Evolutionary conservation across 192 early-diverging fungal genomes (phyloP).

Genomic region (Kappamyces sp.): DNA sequence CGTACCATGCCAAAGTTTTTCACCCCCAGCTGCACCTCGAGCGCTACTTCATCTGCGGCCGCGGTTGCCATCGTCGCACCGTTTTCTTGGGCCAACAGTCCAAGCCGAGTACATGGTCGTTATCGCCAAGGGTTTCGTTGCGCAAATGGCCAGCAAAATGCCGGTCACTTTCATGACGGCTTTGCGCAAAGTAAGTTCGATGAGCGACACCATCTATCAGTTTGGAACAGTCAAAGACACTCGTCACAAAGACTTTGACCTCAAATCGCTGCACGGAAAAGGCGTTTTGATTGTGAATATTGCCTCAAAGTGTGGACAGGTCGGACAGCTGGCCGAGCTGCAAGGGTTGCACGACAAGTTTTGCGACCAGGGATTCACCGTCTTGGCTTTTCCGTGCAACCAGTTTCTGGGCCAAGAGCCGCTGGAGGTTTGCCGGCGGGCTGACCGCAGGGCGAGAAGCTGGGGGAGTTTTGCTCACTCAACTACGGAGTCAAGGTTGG

Average conservation of each 20-base stretch:
- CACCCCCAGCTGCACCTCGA: too few species aligned
- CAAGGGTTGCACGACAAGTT: conserved; percentile 42
- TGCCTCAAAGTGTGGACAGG: conserved; percentile 84
- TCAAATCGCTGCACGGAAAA: conserved; percentile 49
- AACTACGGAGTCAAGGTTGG: conserved; percentile 76
- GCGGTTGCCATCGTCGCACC: too few species aligned
- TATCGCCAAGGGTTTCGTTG: too few species aligned
- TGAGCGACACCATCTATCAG: too few species aligned
- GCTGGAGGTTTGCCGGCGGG: too few species aligned
- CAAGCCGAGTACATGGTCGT: too few species aligned
- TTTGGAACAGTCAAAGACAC: conserved; percentile 26
- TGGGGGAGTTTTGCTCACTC: conserved; percentile 49
- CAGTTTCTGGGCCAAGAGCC: conserved; percentile 42
- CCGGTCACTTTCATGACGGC: too few species aligned
- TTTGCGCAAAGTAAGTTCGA: too few species aligned
- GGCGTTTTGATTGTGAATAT: conserved; percentile 84
- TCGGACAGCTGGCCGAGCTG: conserved; percentile 48
- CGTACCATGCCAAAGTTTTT: too few species aligned
- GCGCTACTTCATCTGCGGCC: too few species aligned
- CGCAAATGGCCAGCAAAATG: too few species aligned
- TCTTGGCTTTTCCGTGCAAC: conserved; percentile 90
- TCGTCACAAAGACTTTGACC: conserved; percentile 21
- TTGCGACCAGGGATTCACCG: conserved; percentile 60
- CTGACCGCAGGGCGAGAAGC: conserved; percentile 38
- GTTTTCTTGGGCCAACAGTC: too few species aligned